Conservation (phyloP, 2,329 filamentous ascomycete species). For the Chalaropsis thielavioides region DNA sequence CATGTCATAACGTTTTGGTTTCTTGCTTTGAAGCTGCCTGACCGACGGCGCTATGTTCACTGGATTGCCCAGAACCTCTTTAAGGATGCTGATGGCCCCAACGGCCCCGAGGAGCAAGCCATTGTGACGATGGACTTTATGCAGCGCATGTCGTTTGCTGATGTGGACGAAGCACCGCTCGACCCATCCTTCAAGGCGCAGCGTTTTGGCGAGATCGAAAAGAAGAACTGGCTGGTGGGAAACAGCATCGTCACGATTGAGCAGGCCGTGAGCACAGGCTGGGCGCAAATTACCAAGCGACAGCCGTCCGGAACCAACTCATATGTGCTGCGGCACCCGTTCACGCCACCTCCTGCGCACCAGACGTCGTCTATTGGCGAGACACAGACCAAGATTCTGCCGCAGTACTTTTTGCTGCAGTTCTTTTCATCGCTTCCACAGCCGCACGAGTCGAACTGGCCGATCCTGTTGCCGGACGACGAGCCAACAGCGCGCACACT, state of each 20-base stretch:
- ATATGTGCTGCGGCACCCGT: slow-evolving; percentile 45
- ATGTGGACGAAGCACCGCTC: slow-evolving; percentile 61
- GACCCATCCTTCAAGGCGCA: slow-evolving; percentile 51
- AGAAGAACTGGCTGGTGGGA: slow-evolving; percentile 57
- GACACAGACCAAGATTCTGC: slow-evolving; percentile 48
- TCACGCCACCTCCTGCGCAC: slow-evolving; percentile 42
- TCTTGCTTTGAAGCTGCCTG: slow-evolving; percentile 68
- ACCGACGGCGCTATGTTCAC: slow-evolving; percentile 68
- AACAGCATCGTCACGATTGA: slow-evolving; percentile 62
- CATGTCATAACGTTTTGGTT: slow-evolving; percentile 98
- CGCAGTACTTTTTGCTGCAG: slow-evolving; percentile 59
- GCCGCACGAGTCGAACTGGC: slow-evolving; percentile 44
- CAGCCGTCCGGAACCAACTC: slow-evolving; percentile 54
- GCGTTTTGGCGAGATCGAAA: slow-evolving; percentile 50
- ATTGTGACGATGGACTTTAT: slow-evolving; percentile 91
- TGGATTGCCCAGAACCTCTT: slow-evolving; percentile 87
- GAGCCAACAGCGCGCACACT: slow-evolving; percentile 62
- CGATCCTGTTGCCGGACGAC: slow-evolving; percentile 58
- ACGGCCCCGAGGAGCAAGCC: slow-evolving; percentile 78
- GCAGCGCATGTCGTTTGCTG: slow-evolving; percentile 74
- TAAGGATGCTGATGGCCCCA: slow-evolving; percentile 54
- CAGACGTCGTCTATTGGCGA: slow-evolving; percentile 30
- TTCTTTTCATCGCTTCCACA: slow-evolving; percentile 50
- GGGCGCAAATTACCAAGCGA: slow-evolving; percentile 56
- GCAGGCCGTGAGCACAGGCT: slow-evolving; percentile 50